A percentile compares a stretch with the other conserved stretches of the same genome.
phyloP scores from a whole-genome alignment of 2,329 filamentous ascomycete genomes.

The Cladophialophora yegresii region DNA sequence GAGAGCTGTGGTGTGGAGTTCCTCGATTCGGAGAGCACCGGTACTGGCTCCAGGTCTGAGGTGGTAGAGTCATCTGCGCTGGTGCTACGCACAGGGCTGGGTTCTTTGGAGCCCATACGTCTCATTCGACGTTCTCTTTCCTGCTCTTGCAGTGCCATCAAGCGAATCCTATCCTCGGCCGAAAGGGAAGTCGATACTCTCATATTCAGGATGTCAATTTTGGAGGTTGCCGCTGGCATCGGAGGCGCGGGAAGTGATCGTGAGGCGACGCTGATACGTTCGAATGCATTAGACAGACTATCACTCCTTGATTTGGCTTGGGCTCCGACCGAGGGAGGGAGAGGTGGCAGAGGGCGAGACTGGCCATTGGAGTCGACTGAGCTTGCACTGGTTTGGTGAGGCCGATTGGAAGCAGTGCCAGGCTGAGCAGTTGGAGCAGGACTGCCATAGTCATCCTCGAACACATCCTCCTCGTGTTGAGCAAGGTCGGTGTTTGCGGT shows the following conservation, averaged over 20 bases:
- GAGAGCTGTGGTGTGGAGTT: conserved; percentile 62
- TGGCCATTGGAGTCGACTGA: conserved; percentile 78
- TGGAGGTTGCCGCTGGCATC: conserved; percentile 65
- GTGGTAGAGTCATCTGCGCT: conserved; percentile 40
- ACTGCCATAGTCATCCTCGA: conserved; percentile 63
- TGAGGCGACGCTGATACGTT: conserved; percentile 67
- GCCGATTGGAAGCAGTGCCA: conserved; percentile 53
- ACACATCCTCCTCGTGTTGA: conserved; percentile 65
- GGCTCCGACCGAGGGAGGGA: conserved; percentile 59
- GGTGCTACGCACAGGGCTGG: conserved; percentile 44
- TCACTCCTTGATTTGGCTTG: conserved; percentile 28
- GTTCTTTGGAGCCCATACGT: conserved; percentile 53
- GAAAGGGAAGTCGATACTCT: conserved; percentile 74
- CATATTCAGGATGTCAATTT: conserved; percentile 76
- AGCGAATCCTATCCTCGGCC: conserved; percentile 78
- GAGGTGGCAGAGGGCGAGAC: conserved; percentile 79
- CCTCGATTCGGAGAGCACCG: conserved; percentile 63
- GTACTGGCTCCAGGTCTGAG: conserved; percentile 41
- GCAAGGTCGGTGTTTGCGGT: conserved; percentile 58
- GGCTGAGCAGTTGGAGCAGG: conserved; percentile 62
- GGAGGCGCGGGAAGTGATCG: conserved; percentile 74
- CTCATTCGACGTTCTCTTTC: conserved; percentile 70
- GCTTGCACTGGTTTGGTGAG: conserved; percentile 65
- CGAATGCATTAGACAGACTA: conserved; percentile 65
- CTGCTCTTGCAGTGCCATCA: conserved; percentile 76